These are phyloP conservation scores for Irpex sp. DNA, from an alignment of 1,284 basidiomycete genomes.

Conservation along the genomic window DNA sequence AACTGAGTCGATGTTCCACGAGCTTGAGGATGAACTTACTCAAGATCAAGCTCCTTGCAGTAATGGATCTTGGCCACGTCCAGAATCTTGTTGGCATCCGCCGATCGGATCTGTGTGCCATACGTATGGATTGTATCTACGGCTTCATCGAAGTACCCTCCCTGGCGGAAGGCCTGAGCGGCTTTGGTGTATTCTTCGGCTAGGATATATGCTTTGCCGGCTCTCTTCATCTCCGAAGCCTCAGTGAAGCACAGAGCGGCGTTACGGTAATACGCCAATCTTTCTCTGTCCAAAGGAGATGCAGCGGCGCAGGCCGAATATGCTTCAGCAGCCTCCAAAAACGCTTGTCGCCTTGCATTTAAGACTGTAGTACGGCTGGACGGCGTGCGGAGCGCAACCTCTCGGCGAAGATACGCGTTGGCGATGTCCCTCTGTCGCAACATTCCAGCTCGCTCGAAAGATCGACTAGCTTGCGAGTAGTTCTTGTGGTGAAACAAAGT, in stretches of 20 bases:
- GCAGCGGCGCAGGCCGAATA: conserved; percentile 41
- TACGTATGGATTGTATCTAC: conserved; percentile 41
- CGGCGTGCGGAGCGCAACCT: conserved; percentile 29
- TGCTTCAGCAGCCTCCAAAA: conserved; percentile 39
- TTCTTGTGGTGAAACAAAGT: conserved; percentile 51
- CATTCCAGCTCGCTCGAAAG: conserved; percentile 52
- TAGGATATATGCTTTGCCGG: conserved; percentile 41
- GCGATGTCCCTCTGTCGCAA: conserved; percentile 43
- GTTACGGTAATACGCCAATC: conserved; percentile 38
- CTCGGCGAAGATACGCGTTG: conserved; percentile 40
- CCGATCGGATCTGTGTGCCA: conserved; percentile 27
- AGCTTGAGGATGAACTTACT: conserved; percentile 32
- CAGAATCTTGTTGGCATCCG: conserved; percentile 38
- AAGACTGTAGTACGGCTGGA: neutral
- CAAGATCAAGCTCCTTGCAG: conserved; percentile 38
- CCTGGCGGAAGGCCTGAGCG: conserved; percentile 44
- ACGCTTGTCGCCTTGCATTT: neutral
- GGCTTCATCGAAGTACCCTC: conserved; percentile 50
- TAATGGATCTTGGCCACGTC: conserved; percentile 51
- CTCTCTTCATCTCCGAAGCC: conserved; percentile 30
- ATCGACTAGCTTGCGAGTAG: conserved; percentile 58
- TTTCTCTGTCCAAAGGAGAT: conserved; percentile 26
- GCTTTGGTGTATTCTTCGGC: conserved; percentile 43
- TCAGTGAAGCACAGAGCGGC: conserved; percentile 52
- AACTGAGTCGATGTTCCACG: neutral